Evolutionary conservation across 371 early-diverging fungal genomes (phyloP).

Genomic region (Mortierella sp.): DNA sequence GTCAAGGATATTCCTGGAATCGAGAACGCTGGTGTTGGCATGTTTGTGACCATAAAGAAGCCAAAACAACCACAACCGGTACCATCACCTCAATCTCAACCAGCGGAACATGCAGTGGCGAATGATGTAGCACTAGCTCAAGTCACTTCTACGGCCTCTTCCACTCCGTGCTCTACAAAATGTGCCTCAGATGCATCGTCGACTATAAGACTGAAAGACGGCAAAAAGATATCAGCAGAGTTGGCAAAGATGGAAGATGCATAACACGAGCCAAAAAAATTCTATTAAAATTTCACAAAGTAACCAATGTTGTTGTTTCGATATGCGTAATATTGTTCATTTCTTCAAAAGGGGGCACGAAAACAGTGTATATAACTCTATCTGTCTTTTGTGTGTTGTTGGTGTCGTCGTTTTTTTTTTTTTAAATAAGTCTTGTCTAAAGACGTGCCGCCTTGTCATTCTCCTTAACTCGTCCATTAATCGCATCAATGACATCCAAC

Average conservation of each 20-base stretch:
- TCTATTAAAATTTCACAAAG: not conserved
- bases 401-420: not conserved
- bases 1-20: conserved; percentile 44
- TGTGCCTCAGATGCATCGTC: conserved; percentile 1
- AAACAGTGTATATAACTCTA: not conserved
- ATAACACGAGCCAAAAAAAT: not conserved
- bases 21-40: conserved; percentile 30
- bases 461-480: conserved; percentile 46
- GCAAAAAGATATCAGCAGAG: conserved; percentile 22
- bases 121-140: not conserved
- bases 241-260: conserved; percentile 8
- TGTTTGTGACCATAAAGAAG: conserved; percentile 36
- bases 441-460: conserved; percentile 27
- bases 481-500: conserved; percentile 68
- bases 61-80: conserved; percentile 1
- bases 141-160: not conserved
- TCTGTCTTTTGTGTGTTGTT: conserved; percentile 2
- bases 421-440: not conserved
- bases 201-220: conserved; percentile 17
- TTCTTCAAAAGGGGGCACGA: not conserved
- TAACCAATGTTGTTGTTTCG: not conserved
- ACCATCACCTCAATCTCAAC: not conserved
- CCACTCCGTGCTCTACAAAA: not conserved
- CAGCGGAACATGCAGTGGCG: not conserved
- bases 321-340: not conserved